Conservation (phyloP, 805 yeast genomes). For the Saccharomycopsis capsularis region DNA sequence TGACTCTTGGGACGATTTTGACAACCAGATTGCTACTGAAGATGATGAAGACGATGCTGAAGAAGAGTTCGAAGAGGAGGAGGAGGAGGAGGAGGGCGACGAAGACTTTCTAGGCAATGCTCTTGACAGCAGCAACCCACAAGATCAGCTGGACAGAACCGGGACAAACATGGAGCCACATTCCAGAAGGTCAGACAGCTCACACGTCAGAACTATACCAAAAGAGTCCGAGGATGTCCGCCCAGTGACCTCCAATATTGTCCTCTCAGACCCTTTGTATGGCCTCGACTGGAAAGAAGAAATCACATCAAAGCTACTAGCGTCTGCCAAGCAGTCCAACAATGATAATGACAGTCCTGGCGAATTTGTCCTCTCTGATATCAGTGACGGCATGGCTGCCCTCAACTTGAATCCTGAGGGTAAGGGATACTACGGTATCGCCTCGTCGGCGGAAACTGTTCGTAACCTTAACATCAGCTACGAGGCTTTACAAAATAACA, state of each 20-base stretch:
- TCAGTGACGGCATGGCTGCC: slow-evolving; percentile 61
- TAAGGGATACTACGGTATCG: slow-evolving; percentile 60
- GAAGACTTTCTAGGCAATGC: no score
- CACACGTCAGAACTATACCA: no score
- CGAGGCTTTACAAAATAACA: not conserved
- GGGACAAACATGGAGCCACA: no score
- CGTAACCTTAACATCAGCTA: slow-evolving; percentile 36
- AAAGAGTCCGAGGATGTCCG: slow-evolving; percentile 2
- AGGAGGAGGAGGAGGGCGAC: slow-evolving; percentile 31
- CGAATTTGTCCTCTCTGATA: slow-evolving; percentile 7
- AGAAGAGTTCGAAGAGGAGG: slow-evolving; percentile 37
- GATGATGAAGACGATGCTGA: slow-evolving; percentile 59
- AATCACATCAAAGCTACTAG: slow-evolving; percentile 27
- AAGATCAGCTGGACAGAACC: no score
- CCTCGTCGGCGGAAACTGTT: slow-evolving; percentile 51
- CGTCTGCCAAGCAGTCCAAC: not conserved
- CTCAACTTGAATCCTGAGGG: slow-evolving; percentile 40
- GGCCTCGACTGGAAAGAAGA: slow-evolving; percentile 62
- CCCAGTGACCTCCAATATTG: slow-evolving; percentile 2
- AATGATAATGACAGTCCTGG: no score
- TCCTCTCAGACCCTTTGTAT: slow-evolving; percentile 34
- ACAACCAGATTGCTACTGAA: slow-evolving; percentile 57
- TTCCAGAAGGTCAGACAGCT: no score
- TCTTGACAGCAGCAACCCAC: no score
- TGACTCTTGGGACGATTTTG: slow-evolving; percentile 52